These are phyloP conservation scores for Chrysoporthe puriensis DNA, from an alignment of 2,329 filamentous ascomycete genomes.

Conservation along the genomic window DNA sequence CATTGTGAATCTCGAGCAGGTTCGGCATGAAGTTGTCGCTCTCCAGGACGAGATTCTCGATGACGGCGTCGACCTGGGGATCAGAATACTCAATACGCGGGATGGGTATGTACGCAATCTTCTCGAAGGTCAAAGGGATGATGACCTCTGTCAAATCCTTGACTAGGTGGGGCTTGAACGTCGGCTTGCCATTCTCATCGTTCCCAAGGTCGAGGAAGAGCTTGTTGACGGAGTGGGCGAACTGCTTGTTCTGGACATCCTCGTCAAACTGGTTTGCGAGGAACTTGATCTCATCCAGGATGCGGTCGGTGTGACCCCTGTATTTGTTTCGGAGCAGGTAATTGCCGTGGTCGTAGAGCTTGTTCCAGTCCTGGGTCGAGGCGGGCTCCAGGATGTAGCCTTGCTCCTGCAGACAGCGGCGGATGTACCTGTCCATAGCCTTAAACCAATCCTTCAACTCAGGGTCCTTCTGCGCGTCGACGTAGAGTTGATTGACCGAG, in stretches of 20 bases:
- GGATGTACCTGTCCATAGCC: constrained; percentile 74
- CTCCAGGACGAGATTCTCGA: constrained; percentile 95
- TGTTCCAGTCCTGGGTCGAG: constrained; percentile 81
- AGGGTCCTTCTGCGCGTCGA: constrained; percentile 81
- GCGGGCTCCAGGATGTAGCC: constrained; percentile 86
- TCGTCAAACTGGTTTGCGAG: constrained; percentile 85
- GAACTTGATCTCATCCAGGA: constrained; percentile 91
- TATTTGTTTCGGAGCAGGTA: constrained; percentile 90
- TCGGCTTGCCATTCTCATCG: constrained; percentile 79
- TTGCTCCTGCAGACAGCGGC: constrained; percentile 83
- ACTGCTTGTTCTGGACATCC: constrained; percentile 83
- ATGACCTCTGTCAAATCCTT: constrained; percentile 90
- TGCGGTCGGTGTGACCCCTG: constrained; percentile 78
- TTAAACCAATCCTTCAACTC: constrained; percentile 92
- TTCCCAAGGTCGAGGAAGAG: constrained; percentile 88
- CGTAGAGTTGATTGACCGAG: constrained; percentile 83
- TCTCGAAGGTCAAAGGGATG: constrained; percentile 80
- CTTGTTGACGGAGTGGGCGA: constrained; percentile 76
- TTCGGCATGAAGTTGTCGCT: constrained; percentile 98
- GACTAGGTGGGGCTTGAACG: constrained; percentile 90
- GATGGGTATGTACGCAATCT: constrained; percentile 85
- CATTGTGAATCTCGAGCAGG: constrained; percentile 81
- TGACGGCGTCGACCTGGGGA: constrained; percentile 78
- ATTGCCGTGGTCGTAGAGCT: constrained; percentile 81
- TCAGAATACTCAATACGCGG: constrained; percentile 94